A percentile compares a stretch with the other conserved stretches of the same genome.
Evolutionary conservation across 2,329 filamentous ascomycete species (phyloP).

Genomic region (Monosporascus sp.): DNA sequence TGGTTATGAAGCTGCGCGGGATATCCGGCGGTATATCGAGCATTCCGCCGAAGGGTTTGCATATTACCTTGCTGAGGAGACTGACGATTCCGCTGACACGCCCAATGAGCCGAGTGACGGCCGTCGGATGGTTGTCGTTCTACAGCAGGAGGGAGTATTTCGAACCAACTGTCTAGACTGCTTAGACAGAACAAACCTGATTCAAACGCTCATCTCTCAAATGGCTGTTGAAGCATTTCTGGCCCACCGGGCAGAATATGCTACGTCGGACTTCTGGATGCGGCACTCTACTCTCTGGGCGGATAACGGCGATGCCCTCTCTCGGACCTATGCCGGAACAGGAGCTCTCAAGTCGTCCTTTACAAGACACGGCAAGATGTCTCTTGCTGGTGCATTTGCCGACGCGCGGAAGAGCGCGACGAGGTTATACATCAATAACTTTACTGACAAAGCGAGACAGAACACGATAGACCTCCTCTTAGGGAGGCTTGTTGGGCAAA

Average conservation of each 20-base stretch:
- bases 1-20: constrained; percentile 86
- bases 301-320: constrained; percentile 91
- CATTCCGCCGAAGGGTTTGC: constrained; percentile 80
- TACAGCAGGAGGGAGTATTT: constrained; percentile 95
- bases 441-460: constrained; percentile 86
- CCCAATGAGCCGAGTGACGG: constrained; percentile 31
- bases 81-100: constrained; percentile 46
- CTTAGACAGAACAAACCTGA: constrained; percentile 89
- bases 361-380: constrained; percentile 93
- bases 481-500: constrained; percentile 77
- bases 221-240: constrained; percentile 89
- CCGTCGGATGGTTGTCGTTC: constrained; percentile 57
- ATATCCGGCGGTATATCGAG: constrained; percentile 75
- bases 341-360: constrained; percentile 94
- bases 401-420: constrained; percentile 94
- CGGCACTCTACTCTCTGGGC: constrained; percentile 92
- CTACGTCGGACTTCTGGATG: constrained; percentile 81
- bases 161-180: constrained; percentile 96
- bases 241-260: constrained; percentile 62
- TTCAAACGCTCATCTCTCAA: constrained; percentile 92
- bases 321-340: constrained; percentile 93
- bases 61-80: constrained; percentile 81
- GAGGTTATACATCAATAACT: constrained; percentile 95
- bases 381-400: constrained; percentile 85
- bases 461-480: constrained; percentile 93